These are phyloP conservation scores for Yarrowia sp. DNA, from an alignment of 805 yeast species.

Conservation along the genomic window DNA sequence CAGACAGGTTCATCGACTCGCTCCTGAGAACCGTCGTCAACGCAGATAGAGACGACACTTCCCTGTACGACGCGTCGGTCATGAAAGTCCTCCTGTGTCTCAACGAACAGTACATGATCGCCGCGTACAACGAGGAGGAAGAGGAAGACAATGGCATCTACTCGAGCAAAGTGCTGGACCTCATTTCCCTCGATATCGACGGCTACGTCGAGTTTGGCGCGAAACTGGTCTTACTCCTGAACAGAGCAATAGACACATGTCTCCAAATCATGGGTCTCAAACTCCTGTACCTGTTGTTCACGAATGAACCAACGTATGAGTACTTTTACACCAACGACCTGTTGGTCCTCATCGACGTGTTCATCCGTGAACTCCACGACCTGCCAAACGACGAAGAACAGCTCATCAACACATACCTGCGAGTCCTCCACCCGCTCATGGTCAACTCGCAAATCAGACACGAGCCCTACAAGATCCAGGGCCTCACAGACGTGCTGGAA, in stretches of 20 bases:
- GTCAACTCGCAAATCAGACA: slow-evolving; percentile 65
- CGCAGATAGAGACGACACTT: slow-evolving; percentile 45
- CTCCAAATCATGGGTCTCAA: slow-evolving; percentile 81
- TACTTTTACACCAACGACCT: slow-evolving; percentile 83
- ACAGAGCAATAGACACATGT: slow-evolving; percentile 72
- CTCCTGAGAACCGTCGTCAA: slow-evolving; percentile 57
- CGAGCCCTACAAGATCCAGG: slow-evolving; percentile 64
- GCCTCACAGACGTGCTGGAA: slow-evolving; percentile 59
- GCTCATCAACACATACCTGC: slow-evolving; percentile 70
- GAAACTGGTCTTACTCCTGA: slow-evolving; percentile 74
- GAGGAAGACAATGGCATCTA: neutral
- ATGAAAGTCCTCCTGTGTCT: slow-evolving; percentile 74
- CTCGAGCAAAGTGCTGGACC: slow-evolving; percentile 62
- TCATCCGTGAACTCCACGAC: slow-evolving; percentile 78
- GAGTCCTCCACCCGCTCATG: slow-evolving; percentile 76
- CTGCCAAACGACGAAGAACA: slow-evolving; percentile 65
- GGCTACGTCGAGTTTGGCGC: slow-evolving; percentile 66
- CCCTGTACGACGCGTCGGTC: slow-evolving; percentile 62
- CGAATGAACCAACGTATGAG: slow-evolving; percentile 67
- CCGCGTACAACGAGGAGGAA: slow-evolving; percentile 32
- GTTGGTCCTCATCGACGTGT: slow-evolving; percentile 80
- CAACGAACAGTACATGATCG: slow-evolving; percentile 87
- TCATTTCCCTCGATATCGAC: slow-evolving; percentile 56
- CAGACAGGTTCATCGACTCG: slow-evolving; percentile 56
- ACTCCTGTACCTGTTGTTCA: slow-evolving; percentile 74